These are phyloP conservation scores for Penicillium tannophilum DNA, from an alignment of 495 filamentous ascomycete species.

Conservation along the genomic window DNA sequence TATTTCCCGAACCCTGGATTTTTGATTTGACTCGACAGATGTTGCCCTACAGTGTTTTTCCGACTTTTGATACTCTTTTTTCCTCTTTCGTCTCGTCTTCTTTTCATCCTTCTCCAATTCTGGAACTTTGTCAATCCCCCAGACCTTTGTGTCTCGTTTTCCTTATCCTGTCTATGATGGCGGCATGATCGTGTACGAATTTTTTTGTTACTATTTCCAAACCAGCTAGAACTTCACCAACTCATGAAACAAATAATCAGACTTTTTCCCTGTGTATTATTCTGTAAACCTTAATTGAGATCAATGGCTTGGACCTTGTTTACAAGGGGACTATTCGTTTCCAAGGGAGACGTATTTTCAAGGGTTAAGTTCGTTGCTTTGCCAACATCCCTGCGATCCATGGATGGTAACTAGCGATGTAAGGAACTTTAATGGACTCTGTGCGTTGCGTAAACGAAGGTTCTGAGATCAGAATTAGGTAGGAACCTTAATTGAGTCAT, in stretches of 20 bases:
- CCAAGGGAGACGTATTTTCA: no score
- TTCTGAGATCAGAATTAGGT: neutral
- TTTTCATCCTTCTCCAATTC: conserved; percentile 18
- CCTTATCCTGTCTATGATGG: conserved; percentile 29
- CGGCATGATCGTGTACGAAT: conserved; percentile 32
- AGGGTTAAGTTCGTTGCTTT: neutral
- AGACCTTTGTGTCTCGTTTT: conserved; percentile 19
- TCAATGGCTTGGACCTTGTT: neutral
- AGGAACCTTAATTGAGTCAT: neutral
- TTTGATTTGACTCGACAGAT: conserved; percentile 14
- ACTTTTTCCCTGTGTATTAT: neutral
- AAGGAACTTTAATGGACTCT: no score
- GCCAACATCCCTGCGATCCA: no score
- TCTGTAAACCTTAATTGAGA: neutral
- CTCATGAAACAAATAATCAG: conserved; percentile 10
- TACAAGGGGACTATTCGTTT: no score
- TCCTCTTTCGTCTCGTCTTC: conserved; percentile 13
- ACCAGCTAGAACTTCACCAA: conserved; percentile 8
- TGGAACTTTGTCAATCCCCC: conserved; percentile 22
- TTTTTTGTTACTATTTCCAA: conserved; percentile 21
- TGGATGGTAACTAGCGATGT: no score
- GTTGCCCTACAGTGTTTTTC: conserved; percentile 2
- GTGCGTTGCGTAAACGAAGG: neutral
- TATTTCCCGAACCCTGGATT: conserved; percentile 11
- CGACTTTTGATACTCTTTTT: conserved; percentile 19